Evolutionary conservation across 2,329 filamentous ascomycete species (phyloP).

Genomic region (Fusarium chaquense): DNA sequence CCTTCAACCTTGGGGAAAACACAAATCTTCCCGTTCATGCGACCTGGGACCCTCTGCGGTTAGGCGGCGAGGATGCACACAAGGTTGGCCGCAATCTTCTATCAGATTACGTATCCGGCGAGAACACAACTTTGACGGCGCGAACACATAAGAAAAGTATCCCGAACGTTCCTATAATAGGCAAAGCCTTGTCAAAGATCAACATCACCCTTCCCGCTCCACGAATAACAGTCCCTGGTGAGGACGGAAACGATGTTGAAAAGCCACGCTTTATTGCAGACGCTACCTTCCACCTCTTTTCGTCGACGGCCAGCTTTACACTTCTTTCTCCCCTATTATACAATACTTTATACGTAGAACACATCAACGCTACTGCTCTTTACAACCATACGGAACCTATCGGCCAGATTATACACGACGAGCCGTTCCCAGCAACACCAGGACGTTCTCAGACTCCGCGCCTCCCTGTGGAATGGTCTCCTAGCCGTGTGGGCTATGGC

Average conservation of each 20-base stretch:
- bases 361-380: slow-evolving; percentile 84
- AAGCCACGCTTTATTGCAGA: slow-evolving; percentile 80
- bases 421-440: slow-evolving; percentile 81
- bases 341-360: slow-evolving; percentile 81
- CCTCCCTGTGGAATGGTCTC: slow-evolving; percentile 84
- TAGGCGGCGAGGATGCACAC: slow-evolving; percentile 71
- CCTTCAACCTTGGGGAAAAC: slow-evolving; percentile 77
- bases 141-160: slow-evolving; percentile 78
- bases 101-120: slow-evolving; percentile 88
- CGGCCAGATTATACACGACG: slow-evolving; percentile 79
- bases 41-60: slow-evolving; percentile 76
- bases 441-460: slow-evolving; percentile 78
- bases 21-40: slow-evolving; percentile 74
- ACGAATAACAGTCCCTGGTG: slow-evolving; percentile 69
- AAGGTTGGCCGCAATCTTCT: slow-evolving; percentile 77
- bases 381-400: slow-evolving; percentile 85
- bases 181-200: slow-evolving; percentile 77
- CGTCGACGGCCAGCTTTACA: slow-evolving; percentile 86
- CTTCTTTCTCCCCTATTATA: slow-evolving; percentile 81
- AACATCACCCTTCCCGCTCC: slow-evolving; percentile 80
- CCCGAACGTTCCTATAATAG: slow-evolving; percentile 78
- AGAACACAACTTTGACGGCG: slow-evolving; percentile 83
- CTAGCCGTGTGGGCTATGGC: slow-evolving; percentile 84
- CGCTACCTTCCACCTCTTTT: slow-evolving; percentile 87
- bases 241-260: slow-evolving; percentile 50